Base-by-base conservation (phyloP, 2,329 filamentous ascomycete genomes). In the Neodidymelliopsis sp. region DNA sequence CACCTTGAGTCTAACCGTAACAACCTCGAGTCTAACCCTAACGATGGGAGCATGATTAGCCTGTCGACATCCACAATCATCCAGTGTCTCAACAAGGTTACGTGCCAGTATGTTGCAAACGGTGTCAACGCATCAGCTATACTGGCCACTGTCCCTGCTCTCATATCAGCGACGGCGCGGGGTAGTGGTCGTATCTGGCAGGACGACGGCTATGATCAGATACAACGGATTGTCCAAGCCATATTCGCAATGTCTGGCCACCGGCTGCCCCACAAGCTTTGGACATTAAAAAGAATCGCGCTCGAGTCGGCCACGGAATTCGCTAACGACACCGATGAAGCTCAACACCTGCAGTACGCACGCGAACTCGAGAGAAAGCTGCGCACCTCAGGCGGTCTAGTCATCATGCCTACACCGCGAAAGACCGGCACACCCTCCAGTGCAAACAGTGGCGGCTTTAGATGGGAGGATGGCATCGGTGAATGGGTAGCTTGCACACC, bases 401-500 rank as follows among this genome's bases (percentile, higher is more conserved):
- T 66, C 11, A 58, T 67, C 1, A 49, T 58, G 22, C 57, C 58
- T 6, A 66, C 66, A 9, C 69, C 69, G 8, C 56, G 60, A 2
- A 71, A 67, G 34, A 57, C 59, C 11, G 62, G 62, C 15, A 65
- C 67, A 1, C 66, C 65, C 3, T 53, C 62, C 4, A 47, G 30
- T n/a, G 46, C 51, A 20, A 36, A 42, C 10, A 25, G 43, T 11
- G 62, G 63, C 11, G 70, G 69, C 3, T 74, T 74, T 42, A 63
- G 69, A 16, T 77, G 75, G 74, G 75, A 78, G 56, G 75, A 76
- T 36, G 75, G 74, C 8, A 71, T 78, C 25, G 73, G 74, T 18
- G 76, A 78, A 51, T 78, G 75, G 75, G 71, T 77, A n/a, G 63
- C 67, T 0, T 72, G 66, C 27, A 77, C 76, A 7, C 75, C 76